Evolutionary conservation across 352 stramenopile genomes (phyloP).

Genomic region (Thalassiosira exigua): DNA sequence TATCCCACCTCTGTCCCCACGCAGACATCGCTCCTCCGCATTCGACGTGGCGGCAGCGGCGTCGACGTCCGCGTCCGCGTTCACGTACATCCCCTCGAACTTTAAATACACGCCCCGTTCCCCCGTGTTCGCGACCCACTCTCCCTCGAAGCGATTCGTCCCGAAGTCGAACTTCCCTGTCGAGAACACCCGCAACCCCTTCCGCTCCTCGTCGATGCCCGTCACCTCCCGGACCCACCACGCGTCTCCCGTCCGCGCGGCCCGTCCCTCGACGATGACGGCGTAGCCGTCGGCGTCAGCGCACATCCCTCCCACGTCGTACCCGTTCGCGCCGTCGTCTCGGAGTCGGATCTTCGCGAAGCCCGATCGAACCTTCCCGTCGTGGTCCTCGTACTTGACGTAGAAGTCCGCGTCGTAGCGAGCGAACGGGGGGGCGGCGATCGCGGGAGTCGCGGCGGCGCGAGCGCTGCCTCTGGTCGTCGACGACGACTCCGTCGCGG

Average conservation of each 20-base stretch:
- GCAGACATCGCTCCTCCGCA: no score
- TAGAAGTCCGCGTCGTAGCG: constrained; percentile 22
- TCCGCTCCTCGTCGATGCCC: constrained; percentile 3
- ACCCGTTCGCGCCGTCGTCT: constrained; percentile 5
- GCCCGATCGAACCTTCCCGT: constrained; percentile 1
- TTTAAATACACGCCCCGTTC: not conserved
- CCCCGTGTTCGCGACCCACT: constrained; percentile 2
- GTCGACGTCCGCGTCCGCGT: no score
- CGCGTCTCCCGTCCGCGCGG: constrained; percentile 7
- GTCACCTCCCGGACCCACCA: constrained; percentile 18
- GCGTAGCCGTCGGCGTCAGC: constrained; percentile 1
- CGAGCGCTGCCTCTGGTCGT: no score
- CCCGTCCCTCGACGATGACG: constrained; percentile 10
- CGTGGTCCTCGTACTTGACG: constrained; percentile 15
- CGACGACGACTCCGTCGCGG: not conserved
- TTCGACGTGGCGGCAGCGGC: no score
- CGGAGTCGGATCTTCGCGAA: constrained; percentile 13
- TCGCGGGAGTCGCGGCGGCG: no score
- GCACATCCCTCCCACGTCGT: constrained; percentile 6
- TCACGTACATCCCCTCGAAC: no score
- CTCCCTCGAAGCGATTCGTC: constrained; percentile 1
- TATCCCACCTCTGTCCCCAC: no score
- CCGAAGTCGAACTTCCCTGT: constrained; percentile 17
- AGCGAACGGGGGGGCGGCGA: not conserved
- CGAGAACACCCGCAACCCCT: constrained; percentile 20